A percentile compares a stretch with the other conserved stretches of the same genome.
phyloP scores from a whole-genome alignment of 1,284 basidiomycete genomes.

The Naganishia sp. region DNA sequence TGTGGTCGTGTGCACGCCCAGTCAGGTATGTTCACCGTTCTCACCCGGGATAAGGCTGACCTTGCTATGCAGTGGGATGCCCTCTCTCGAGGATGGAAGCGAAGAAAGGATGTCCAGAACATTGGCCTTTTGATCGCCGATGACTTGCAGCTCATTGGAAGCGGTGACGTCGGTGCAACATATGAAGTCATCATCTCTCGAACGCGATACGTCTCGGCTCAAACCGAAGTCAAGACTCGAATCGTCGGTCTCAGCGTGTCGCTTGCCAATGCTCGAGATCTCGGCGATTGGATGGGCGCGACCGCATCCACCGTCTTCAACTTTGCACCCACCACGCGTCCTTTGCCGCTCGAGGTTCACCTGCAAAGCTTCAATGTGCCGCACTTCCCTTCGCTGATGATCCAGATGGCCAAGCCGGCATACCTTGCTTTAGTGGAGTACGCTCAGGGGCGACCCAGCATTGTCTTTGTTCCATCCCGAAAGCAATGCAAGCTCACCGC shows the following conservation, averaged over 20 bases:
- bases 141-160: conserved; percentile 88
- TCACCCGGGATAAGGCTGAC: conserved; percentile 32
- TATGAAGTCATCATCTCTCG: conserved; percentile 95
- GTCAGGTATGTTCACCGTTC: conserved; percentile 60
- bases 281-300: conserved; percentile 98
- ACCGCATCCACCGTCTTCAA: conserved; percentile 94
- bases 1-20: conserved; percentile 87
- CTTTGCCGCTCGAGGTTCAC: conserved; percentile 95
- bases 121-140: conserved; percentile 92
- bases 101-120: conserved; percentile 91
- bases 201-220: conserved; percentile 92
- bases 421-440: conserved; percentile 92
- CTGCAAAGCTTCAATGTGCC: conserved; percentile 92
- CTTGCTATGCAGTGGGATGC: conserved; percentile 78
- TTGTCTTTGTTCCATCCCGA: conserved; percentile 89
- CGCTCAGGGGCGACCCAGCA: conserved; percentile 79
- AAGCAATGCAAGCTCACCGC: conserved; percentile 92
- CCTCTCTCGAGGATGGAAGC: conserved; percentile 89
- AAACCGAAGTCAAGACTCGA: conserved; percentile 84
- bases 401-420: conserved; percentile 97
- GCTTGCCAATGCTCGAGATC: conserved; percentile 90
- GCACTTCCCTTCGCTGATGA: conserved; percentile 98
- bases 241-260: conserved; percentile 93
- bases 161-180: conserved; percentile 84
- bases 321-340: conserved; percentile 92